Evolutionary conservation across 192 early-diverging fungal species (phyloP).

Genomic region (Pilobolus umbonatus): DNA sequence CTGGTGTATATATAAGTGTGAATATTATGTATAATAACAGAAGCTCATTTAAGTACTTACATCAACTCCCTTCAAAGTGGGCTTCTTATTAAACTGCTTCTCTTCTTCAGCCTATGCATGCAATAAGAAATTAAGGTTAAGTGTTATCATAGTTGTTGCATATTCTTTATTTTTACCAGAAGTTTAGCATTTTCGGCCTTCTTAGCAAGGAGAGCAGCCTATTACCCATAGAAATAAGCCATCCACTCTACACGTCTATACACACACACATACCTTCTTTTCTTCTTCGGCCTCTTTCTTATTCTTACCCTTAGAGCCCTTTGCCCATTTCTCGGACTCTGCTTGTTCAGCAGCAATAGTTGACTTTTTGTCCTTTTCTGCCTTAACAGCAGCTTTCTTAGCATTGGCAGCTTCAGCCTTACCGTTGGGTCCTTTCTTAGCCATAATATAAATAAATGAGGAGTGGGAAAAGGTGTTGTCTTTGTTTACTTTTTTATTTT

Average conservation of each 20-base stretch:
- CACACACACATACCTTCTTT: slow-evolving; percentile 37
- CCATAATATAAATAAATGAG: slow-evolving; percentile 8
- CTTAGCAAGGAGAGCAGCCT: slow-evolving; percentile 47
- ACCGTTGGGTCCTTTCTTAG: slow-evolving; percentile 28
- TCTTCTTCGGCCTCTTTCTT: slow-evolving; percentile 62
- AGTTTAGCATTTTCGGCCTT: slow-evolving; percentile 47
- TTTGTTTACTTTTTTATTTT: slow-evolving; percentile 2
- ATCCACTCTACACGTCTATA: background rate
- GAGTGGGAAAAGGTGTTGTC: background rate
- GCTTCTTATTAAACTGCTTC: slow-evolving; percentile 36
- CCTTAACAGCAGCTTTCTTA: slow-evolving; percentile 63
- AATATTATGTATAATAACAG: background rate
- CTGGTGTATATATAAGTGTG: slow-evolving; percentile 19
- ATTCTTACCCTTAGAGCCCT: slow-evolving; percentile 59
- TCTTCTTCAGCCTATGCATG: slow-evolving; percentile 48
- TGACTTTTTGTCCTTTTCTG: slow-evolving; percentile 52
- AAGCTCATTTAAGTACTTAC: slow-evolving; percentile 16
- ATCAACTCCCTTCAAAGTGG: slow-evolving; percentile 48
- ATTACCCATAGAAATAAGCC: slow-evolving; percentile 1
- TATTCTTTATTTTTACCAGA: slow-evolving; percentile 29
- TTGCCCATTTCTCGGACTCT: slow-evolving; percentile 58
- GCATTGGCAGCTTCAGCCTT: slow-evolving; percentile 60
- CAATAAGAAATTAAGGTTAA: background rate
- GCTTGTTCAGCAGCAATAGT: slow-evolving; percentile 49
- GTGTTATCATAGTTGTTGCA: background rate